A percentile compares a stretch with the other conserved stretches of the same genome.
Evolutionary conservation across 768 basidiomycete species (phyloP).

Genomic region (Agaricus sinodeliciosus): DNA sequence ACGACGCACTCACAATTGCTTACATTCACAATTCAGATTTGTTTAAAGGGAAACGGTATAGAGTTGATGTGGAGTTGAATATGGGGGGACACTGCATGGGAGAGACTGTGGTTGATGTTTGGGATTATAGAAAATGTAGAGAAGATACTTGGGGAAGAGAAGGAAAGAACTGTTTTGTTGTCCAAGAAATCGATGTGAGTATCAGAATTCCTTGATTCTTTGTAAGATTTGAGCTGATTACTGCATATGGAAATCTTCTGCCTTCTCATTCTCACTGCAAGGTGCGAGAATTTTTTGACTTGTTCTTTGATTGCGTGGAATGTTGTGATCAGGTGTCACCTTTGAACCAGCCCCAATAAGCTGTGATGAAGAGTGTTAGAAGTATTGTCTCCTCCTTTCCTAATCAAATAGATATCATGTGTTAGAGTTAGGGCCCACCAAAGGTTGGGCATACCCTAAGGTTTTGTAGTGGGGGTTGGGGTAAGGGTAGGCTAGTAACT

Average conservation of each 20-base stretch:
- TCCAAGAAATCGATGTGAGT: conserved; percentile 61
- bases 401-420: too few relatives aligned
- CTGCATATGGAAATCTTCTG: too few relatives aligned
- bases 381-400: too few relatives aligned
- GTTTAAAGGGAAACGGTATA: conserved; percentile 55
- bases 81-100: conserved; percentile 59
- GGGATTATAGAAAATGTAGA: conserved; percentile 44
- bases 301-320: conserved; percentile 55
- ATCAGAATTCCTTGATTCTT: neutral
- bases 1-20: conserved; percentile 79
- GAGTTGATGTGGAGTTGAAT: conserved; percentile 77
- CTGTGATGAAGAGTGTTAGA: too few relatives aligned
- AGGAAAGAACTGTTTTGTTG: conserved; percentile 74
- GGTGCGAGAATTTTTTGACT: conserved; percentile 59
- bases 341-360: conserved; percentile 40
- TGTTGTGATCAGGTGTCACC: conserved; percentile 56
- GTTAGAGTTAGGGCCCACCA: too few relatives aligned
- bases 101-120: conserved; percentile 78
- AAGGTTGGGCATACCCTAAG: too few relatives aligned
- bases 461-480: too few relatives aligned
- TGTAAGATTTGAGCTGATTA: neutral
- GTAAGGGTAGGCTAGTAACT: too few relatives aligned
- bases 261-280: conserved; percentile 18
- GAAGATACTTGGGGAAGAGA: conserved; percentile 66
- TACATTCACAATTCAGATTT: conserved; percentile 67